Percentiles rank a stretch among this genome's conserved stretches.
These are phyloP conservation scores for Umbelopsis ramanniana DNA, from an alignment of 192 early-diverging fungal species.

Conservation along the genomic window DNA sequence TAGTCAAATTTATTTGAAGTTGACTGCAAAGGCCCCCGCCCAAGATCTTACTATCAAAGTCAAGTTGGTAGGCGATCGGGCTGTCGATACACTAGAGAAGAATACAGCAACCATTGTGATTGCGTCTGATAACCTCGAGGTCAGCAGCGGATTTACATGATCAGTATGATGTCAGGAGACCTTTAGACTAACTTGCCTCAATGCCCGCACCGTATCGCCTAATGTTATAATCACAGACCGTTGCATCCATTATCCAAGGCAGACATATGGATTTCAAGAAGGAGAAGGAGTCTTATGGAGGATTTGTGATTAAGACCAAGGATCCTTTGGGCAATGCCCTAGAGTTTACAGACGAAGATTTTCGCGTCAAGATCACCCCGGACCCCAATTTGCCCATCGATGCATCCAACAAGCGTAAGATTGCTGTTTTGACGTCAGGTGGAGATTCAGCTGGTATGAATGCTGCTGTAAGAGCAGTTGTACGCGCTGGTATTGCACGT, in stretches of 20 bases:
- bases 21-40: conserved; percentile 44
- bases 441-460: conserved; percentile 99
- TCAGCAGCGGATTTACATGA: conserved; percentile 46
- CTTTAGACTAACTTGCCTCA: not conserved
- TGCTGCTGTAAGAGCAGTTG: conserved; percentile 89
- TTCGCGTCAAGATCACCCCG: conserved; percentile 3
- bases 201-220: conserved; percentile 20
- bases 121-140: conserved; percentile 20
- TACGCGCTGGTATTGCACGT: conserved; percentile 82
- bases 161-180: not conserved
- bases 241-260: not conserved
- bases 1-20: conserved; percentile 58
- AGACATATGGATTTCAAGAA: not conserved
- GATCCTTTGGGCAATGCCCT: conserved; percentile 1
- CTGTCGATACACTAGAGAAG: conserved; percentile 32
- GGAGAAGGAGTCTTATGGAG: conserved; percentile 9
- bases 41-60: conserved; percentile 47
- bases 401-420: conserved; percentile 61
- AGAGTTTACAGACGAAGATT: conserved; percentile 21
- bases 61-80: conserved; percentile 28
- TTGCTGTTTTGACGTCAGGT: conserved; percentile 93
- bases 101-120: conserved; percentile 1
- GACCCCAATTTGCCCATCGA: conserved; percentile 11
- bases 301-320: conserved; percentile 17
- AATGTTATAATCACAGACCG: not conserved